A percentile compares a stretch with the other conserved stretches of the same genome.
These are phyloP conservation scores for Parsonsia alboflavescens DNA, from an alignment of 257 asterid species.

Conservation along the genomic window DNA sequence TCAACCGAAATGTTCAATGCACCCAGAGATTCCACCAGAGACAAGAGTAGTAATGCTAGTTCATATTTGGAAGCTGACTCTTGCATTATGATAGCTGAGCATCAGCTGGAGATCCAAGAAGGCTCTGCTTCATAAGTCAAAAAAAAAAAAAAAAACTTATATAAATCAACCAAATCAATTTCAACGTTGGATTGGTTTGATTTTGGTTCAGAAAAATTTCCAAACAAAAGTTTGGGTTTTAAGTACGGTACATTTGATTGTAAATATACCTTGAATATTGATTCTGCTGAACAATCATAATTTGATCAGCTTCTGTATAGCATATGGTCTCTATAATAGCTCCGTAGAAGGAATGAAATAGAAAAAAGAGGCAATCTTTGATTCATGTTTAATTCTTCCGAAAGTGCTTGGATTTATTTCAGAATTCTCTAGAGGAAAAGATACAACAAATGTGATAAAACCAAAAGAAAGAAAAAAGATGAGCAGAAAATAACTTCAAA, in stretches of 20 bases:
- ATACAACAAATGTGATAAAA: background rate
- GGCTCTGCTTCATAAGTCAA: slow-evolving; percentile 65
- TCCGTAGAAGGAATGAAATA: background rate
- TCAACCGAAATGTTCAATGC: slow-evolving; percentile 57
- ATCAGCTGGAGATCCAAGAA: slow-evolving; percentile 70
- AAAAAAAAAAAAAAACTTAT: background rate
- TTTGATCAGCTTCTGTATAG: background rate
- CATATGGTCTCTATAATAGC: background rate
- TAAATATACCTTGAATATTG: background rate
- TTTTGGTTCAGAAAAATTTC: too few species aligned
- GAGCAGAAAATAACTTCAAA: background rate
- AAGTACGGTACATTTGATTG: too few species aligned
- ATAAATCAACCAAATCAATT: too few species aligned
- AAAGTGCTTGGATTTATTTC: background rate
- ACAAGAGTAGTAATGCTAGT: slow-evolving; percentile 18
- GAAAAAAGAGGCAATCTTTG: background rate
- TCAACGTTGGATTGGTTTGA: too few species aligned
- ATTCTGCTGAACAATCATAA: background rate
- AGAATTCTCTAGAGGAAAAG: background rate
- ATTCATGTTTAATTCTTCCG: background rate
- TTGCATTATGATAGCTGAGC: slow-evolving; percentile 82
- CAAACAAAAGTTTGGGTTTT: too few species aligned
- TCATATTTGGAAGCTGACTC: slow-evolving; percentile 73
- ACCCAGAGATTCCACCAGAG: slow-evolving; percentile 37
- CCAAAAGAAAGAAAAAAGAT: too few species aligned